A percentile compares a stretch with the other conserved stretches of the same genome.
Conservation (phyloP, 768 basidiomycete genomes). For the button mushroom (Agaricus bisporus) region DNA sequence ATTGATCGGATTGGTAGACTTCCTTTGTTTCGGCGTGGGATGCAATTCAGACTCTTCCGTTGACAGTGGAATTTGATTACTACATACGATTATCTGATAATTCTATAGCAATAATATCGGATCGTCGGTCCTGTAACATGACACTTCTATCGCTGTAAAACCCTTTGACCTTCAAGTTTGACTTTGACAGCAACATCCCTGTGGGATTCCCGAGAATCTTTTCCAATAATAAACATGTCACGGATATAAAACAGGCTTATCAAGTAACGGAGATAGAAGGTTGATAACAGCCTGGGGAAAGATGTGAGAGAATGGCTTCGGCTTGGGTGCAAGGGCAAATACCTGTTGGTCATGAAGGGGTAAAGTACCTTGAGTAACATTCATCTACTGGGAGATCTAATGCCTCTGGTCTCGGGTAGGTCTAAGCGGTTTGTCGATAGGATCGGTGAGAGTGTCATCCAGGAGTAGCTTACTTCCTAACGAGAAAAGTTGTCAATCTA, state of each 20-base stretch:
- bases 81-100: background rate
- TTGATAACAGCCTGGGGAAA: background rate
- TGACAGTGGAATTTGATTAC: constrained; percentile 9
- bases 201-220: background rate
- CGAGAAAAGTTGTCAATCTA: too few relatives aligned
- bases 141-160: background rate
- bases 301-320: constrained; percentile 6
- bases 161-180: too few relatives aligned
- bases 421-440: too few relatives aligned
- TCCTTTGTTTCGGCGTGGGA: constrained; percentile 10
- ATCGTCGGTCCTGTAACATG: background rate
- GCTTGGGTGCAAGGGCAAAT: too few relatives aligned
- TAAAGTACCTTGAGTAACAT: background rate
- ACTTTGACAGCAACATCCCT: too few relatives aligned
- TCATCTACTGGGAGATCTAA: background rate
- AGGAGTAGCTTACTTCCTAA: too few relatives aligned
- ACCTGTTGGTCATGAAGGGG: background rate
- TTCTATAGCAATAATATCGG: background rate
- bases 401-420: too few relatives aligned
- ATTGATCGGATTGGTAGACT: constrained; percentile 2
- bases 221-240: too few relatives aligned
- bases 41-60: background rate
- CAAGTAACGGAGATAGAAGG: constrained; percentile 9
- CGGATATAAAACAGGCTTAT: background rate
- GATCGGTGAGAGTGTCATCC: too few relatives aligned